Conservation (phyloP, 495 filamentous ascomycete species). For the Collariella sp. region DNA sequence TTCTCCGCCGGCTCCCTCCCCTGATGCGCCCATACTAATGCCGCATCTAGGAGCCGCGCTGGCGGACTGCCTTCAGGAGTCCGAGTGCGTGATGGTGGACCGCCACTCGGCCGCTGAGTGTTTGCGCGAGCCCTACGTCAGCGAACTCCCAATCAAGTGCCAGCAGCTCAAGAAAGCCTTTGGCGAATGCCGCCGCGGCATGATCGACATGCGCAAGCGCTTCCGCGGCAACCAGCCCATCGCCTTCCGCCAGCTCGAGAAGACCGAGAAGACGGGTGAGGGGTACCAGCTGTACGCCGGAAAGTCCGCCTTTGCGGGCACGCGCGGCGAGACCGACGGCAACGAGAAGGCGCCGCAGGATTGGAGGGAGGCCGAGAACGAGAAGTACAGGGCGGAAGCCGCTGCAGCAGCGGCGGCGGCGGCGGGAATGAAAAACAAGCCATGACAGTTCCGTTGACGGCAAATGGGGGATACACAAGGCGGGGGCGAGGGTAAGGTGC, state of each 20-base stretch:
- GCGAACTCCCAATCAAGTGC: constrained; percentile 74
- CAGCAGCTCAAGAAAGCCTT: constrained; percentile 90
- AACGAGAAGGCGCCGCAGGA: constrained; percentile 43
- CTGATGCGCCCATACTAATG: neutral
- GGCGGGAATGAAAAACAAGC: constrained; percentile 13
- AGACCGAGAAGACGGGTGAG: constrained; percentile 45
- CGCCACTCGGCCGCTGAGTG: constrained; percentile 82
- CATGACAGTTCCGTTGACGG: too few relatives aligned
- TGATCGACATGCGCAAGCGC: constrained; percentile 98
- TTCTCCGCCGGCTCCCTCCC: neutral
- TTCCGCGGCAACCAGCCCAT: constrained; percentile 94
- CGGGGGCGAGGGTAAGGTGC: too few relatives aligned
- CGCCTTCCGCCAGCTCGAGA: constrained; percentile 51
- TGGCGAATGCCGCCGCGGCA: constrained; percentile 87
- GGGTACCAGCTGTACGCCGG: constrained; percentile 73
- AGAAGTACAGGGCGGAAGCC: constrained; percentile 38
- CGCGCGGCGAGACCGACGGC: constrained; percentile 42
- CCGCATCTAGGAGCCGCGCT: constrained; percentile 67
- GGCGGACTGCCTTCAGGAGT: constrained; percentile 87
- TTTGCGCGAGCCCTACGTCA: constrained; percentile 65
- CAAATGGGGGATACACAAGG: too few relatives aligned
- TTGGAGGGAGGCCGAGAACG: constrained; percentile 50
- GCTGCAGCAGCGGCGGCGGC: constrained; percentile 22
- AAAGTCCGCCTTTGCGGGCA: constrained; percentile 55
- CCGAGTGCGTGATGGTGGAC: constrained; percentile 88